Evolutionary conservation across 164 flowering plant species (phyloP).

Genomic region (Piper longum): DNA sequence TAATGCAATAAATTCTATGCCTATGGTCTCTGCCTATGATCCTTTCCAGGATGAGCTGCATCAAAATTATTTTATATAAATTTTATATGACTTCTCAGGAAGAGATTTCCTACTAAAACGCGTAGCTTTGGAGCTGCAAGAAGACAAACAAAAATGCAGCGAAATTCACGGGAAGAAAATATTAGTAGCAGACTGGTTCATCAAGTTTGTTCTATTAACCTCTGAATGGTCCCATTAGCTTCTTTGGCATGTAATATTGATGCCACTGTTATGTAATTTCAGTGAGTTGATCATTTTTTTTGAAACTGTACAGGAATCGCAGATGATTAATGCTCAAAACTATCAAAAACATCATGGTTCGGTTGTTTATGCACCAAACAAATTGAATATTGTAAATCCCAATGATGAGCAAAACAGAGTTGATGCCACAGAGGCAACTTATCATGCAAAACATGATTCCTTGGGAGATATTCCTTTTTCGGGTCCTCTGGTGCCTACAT

Average conservation of each 20-base stretch:
- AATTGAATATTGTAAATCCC: conserved; percentile 8
- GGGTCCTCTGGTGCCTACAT: conserved; percentile 51
- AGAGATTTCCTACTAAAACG: conserved; percentile 22
- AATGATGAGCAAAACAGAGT: conserved; percentile 15
- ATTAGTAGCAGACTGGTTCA: conserved; percentile 11
- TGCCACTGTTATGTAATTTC: not conserved
- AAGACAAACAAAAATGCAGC: conserved; percentile 27
- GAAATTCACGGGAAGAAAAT: conserved; percentile 27
- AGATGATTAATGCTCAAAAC: conserved; percentile 7
- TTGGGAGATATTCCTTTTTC: conserved; percentile 74
- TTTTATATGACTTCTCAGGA: conserved; percentile 25
- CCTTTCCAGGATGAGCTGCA: not conserved
- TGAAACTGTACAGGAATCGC: conserved; percentile 18
- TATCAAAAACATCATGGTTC: conserved; percentile 9
- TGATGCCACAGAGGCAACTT: conserved; percentile 26
- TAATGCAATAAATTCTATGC: no score
- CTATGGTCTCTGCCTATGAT: no score
- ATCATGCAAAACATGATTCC: conserved; percentile 61
- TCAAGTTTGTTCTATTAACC: not conserved
- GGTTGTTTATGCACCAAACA: conserved; percentile 8
- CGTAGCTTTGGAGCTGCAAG: conserved; percentile 31
- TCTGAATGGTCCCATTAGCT: not conserved
- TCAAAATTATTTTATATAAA: not conserved
- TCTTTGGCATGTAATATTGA: not conserved
- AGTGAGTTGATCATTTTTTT: not conserved